phyloP scores from a whole-genome alignment of 2,329 filamentous ascomycete species.

The Neocatenulostroma microsporum region DNA sequence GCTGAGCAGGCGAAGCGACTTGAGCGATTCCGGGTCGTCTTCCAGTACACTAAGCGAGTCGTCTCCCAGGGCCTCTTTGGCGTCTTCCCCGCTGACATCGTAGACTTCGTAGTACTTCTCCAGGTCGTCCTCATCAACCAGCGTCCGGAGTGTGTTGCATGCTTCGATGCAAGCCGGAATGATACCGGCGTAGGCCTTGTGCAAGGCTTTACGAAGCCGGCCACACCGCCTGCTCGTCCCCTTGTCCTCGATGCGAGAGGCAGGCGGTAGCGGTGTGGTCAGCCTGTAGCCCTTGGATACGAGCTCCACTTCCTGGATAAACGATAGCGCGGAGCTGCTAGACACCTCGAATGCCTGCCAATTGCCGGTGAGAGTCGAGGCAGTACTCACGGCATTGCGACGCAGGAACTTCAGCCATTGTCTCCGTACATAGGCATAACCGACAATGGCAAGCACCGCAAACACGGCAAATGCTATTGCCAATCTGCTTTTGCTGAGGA shows the following conservation, averaged over 20 bases:
- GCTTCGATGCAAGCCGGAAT: conserved; percentile 66
- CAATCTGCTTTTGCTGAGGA: conserved; percentile 50
- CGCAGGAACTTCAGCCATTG: conserved; percentile 76
- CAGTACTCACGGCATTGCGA: conserved; percentile 63
- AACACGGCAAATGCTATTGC: conserved; percentile 44
- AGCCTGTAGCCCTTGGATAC: conserved; percentile 85
- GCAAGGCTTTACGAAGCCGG: conserved; percentile 68
- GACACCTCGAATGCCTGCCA: conserved; percentile 76
- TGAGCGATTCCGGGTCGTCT: conserved; percentile 70
- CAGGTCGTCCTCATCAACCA: conserved; percentile 72
- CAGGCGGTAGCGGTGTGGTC: conserved; percentile 81
- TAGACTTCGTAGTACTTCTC: conserved; percentile 82
- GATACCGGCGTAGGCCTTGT: conserved; percentile 59
- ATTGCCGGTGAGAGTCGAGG: conserved; percentile 60
- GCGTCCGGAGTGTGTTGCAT: conserved; percentile 58
- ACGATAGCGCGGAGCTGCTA: conserved; percentile 64
- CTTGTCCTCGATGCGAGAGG: conserved; percentile 75
- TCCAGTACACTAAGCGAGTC: conserved; percentile 49
- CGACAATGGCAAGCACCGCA: conserved; percentile 46
- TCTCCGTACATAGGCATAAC: conserved; percentile 65
- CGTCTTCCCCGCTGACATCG: conserved; percentile 41
- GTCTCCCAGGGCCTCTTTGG: conserved; percentile 46
- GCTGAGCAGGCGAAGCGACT: conserved; percentile 57
- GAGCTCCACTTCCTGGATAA: conserved; percentile 92
- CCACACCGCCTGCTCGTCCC: conserved; percentile 67